phyloP scores from a whole-genome alignment of 139 green algal genomes.

The Tetradesmus obliquus region DNA sequence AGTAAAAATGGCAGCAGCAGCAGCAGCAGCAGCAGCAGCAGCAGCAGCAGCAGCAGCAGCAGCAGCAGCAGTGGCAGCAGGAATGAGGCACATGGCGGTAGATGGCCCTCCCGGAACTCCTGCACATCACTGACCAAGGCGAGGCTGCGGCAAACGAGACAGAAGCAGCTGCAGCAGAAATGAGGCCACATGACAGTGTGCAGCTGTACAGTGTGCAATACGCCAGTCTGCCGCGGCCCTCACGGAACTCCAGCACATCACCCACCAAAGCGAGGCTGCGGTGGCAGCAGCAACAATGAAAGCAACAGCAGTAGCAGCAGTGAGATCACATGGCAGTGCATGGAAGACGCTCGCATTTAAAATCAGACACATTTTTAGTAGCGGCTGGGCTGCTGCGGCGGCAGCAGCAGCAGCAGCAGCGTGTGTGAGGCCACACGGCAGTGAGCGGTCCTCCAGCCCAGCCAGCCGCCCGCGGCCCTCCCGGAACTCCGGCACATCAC shows the following conservation, averaged over 20 bases:
- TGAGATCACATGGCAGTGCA: background rate
- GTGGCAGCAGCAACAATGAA: background rate
- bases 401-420: background rate
- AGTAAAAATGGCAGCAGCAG: background rate
- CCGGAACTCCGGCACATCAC: too few relatives aligned
- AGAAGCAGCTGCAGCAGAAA: background rate
- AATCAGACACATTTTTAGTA: too few relatives aligned
- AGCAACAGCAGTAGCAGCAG: background rate
- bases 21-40: background rate
- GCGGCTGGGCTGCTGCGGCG: too few relatives aligned
- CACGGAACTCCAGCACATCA: constrained; percentile 81
- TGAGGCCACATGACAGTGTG: background rate
- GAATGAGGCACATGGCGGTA: too few relatives aligned
- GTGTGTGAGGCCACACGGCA: background rate
- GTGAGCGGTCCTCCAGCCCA: constrained; percentile 44
- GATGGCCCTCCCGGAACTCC: too few relatives aligned
- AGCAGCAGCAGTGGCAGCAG: background rate
- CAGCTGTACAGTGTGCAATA: too few relatives aligned
- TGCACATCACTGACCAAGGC: too few relatives aligned
- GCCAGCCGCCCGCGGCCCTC: background rate
- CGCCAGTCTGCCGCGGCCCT: constrained; percentile 64
- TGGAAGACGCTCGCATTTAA: too few relatives aligned
- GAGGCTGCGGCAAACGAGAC: background rate
- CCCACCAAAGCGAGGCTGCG: constrained; percentile 68
- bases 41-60: background rate